phyloP scores from a whole-genome alignment of 2,329 filamentous ascomycete genomes.

The Pezicula rhizophila region DNA sequence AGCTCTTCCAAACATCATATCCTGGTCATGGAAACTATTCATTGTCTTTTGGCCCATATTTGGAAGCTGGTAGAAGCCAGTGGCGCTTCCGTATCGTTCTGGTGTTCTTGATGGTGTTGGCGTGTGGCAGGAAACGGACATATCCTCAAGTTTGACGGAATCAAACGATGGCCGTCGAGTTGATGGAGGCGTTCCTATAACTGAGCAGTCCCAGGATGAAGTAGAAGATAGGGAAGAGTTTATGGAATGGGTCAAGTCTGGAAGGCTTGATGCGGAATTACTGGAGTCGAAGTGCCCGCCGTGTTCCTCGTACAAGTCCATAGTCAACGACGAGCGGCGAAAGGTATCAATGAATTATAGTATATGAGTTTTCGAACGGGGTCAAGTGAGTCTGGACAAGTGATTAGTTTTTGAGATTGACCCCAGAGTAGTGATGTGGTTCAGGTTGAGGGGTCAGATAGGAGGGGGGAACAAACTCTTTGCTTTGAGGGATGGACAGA shows the following conservation, averaged over 20 bases:
- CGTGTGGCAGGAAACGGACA: constrained; percentile 2
- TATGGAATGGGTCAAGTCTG: constrained; percentile 4
- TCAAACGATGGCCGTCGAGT: constrained; percentile 4
- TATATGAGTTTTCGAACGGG: not conserved
- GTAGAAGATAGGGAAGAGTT: constrained; percentile 12
- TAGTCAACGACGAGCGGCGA: not conserved
- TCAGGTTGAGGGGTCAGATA: not conserved
- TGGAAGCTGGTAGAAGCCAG: constrained; percentile 10
- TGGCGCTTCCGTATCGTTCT: constrained; percentile 2
- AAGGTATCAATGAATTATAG: not conserved
- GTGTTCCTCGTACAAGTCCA: constrained; percentile 13
- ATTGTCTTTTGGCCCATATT: constrained; percentile 11
- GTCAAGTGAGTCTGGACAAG: not conserved
- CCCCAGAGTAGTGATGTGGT: not conserved
- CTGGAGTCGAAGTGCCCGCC: constrained; percentile 4
- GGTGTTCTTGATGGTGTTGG: constrained; percentile 8
- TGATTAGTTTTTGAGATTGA: not conserved
- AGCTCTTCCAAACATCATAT: constrained; percentile 1
- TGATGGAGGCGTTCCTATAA: constrained; percentile 9
- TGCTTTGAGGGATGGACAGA: not conserved
- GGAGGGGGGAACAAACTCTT: constrained; percentile 7
- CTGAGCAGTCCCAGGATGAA: constrained; percentile 6
- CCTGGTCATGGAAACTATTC: constrained; percentile 7
- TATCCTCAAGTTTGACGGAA: constrained; percentile 12
- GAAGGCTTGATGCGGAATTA: constrained; percentile 4